phyloP scores from a whole-genome alignment of 345 rosid species.

The Lumnitzera littorea region DNA sequence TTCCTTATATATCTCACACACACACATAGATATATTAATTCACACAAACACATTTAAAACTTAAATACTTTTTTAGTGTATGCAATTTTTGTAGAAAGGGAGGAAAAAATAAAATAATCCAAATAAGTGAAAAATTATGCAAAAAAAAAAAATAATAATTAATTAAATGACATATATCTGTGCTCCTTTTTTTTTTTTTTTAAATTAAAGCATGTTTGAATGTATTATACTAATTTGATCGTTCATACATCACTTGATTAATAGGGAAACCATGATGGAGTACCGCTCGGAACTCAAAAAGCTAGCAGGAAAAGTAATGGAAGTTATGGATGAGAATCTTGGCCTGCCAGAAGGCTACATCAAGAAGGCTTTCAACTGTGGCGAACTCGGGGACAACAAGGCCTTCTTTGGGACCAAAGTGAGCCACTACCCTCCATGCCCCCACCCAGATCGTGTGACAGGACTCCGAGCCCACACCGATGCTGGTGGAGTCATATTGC shows the following conservation, averaged over 20 bases:
- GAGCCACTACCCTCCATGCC: constrained; percentile 94
- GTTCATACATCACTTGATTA: not conserved
- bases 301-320: constrained; percentile 61
- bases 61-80: too few species aligned
- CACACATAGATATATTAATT: too few species aligned
- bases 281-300: constrained; percentile 69
- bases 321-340: constrained; percentile 84
- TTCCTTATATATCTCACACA: too few species aligned
- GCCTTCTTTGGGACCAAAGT: constrained; percentile 30
- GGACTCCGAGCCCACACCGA: constrained; percentile 94
- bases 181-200: too few species aligned
- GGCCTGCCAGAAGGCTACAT: constrained; percentile 55
- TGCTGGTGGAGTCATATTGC: constrained; percentile 85
- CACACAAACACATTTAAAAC: too few species aligned
- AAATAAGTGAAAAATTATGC: too few species aligned
- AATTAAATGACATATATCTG: too few species aligned
- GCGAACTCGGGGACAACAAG: constrained; percentile 18
- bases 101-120: too few species aligned
- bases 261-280: constrained; percentile 70
- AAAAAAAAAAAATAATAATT: too few species aligned
- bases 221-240: not conserved
- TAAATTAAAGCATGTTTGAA: not conserved
- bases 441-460: constrained; percentile 51
- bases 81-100: too few species aligned
- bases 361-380: constrained; percentile 51